Evolutionary conservation across 192 early-diverging fungal genomes (phyloP).

Genomic region (Gamsiella multidivaricata): DNA sequence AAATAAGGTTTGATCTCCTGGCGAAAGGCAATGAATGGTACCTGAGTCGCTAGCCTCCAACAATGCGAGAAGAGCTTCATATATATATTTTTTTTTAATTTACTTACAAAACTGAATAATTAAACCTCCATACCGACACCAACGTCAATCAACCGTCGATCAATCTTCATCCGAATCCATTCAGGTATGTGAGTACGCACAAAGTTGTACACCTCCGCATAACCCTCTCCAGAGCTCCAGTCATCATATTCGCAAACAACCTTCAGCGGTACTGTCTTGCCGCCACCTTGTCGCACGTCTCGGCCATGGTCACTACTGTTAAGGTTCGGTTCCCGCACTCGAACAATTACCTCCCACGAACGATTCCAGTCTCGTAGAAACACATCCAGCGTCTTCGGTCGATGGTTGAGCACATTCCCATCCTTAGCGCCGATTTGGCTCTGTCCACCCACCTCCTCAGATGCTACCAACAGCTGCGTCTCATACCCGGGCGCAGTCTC

Average conservation of each 20-base stretch:
- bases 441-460: background rate
- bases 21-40: no score
- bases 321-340: conserved; percentile 6
- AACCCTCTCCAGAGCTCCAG: conserved; percentile 22
- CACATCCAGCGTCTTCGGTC: conserved; percentile 8
- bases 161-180: conserved; percentile 25
- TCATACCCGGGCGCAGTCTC: conserved; percentile 28
- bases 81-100: background rate
- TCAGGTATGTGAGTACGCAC: conserved; percentile 32
- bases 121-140: conserved; percentile 16
- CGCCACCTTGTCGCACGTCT: background rate
- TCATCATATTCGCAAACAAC: conserved; percentile 43
- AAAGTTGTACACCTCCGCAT: conserved; percentile 21
- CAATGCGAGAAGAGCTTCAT: no score
- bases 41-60: no score
- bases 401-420: conserved; percentile 24
- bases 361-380: conserved; percentile 37
- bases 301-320: background rate
- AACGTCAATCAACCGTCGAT: conserved; percentile 17
- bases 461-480: conserved; percentile 26
- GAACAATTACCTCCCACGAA: conserved; percentile 19
- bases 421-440: no score
- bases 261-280: conserved; percentile 7
- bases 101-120: background rate
- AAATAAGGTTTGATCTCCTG: no score